Evolutionary conservation across 305 asterid genomes (phyloP).

Genomic region (Solanum chacoense): DNA sequence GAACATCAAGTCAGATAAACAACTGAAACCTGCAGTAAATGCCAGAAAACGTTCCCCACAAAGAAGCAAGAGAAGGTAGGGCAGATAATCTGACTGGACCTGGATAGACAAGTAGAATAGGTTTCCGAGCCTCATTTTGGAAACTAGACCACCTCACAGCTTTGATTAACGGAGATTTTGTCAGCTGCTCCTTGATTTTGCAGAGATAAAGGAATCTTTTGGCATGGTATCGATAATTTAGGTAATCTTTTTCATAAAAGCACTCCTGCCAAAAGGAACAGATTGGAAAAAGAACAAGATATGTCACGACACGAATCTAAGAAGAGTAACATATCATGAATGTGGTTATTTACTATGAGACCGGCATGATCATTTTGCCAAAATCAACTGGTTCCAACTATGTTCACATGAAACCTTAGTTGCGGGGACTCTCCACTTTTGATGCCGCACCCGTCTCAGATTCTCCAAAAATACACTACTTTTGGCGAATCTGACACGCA

Average conservation of each 20-base stretch:
- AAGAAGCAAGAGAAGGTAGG: neutral
- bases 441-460: too few species aligned
- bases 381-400: neutral
- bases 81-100: conserved; percentile 24
- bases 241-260: conserved; percentile 89
- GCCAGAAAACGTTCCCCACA: neutral
- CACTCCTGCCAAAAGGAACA: conserved; percentile 54
- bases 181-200: conserved; percentile 61
- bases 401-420: neutral
- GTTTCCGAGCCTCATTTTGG: conserved; percentile 93
- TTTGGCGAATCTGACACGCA: too few species aligned
- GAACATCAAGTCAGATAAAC: neutral
- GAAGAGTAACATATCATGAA: neutral
- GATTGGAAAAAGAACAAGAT: neutral
- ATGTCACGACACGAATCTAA: neutral
- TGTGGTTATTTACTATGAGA: neutral
- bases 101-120: conserved; percentile 69
- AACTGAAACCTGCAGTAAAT: neutral
- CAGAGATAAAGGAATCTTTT: conserved; percentile 90
- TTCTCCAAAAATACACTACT: too few species aligned
- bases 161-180: conserved; percentile 30
- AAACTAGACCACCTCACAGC: conserved; percentile 68
- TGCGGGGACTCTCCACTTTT: too few species aligned
- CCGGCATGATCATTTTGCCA: neutral
- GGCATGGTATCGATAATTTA: conserved; percentile 89